phyloP scores from a whole-genome alignment of 2,329 filamentous ascomycete species.

The Aspergillus oerlinghausenensis region DNA sequence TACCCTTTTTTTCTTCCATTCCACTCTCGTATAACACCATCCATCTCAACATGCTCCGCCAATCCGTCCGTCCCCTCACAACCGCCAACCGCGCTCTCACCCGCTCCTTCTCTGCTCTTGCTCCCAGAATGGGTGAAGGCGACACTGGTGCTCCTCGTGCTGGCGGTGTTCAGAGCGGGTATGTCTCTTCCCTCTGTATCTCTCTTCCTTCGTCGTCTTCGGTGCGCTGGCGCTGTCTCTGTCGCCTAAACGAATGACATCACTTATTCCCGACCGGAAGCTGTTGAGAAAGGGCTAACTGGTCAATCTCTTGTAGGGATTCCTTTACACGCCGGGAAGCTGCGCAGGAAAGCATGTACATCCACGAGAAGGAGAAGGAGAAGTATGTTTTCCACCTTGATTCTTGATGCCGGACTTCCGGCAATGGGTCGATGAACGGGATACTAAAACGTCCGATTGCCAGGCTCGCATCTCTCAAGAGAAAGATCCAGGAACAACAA shows the following conservation, averaged over 20 bases:
- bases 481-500: conserved; percentile 69
- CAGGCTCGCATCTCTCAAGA: conserved; percentile 65
- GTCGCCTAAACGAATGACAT: conserved; percentile 15
- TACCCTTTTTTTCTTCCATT: background rate
- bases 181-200: conserved; percentile 16
- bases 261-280: background rate
- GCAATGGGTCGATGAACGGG: background rate
- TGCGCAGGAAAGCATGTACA: conserved; percentile 78
- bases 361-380: conserved; percentile 81
- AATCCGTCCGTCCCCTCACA: conserved; percentile 55
- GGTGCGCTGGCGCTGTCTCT: background rate
- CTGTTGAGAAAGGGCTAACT: background rate
- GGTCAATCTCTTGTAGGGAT: conserved; percentile 55
- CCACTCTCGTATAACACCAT: background rate
- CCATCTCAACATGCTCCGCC: conserved; percentile 60
- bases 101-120: conserved; percentile 60
- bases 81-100: conserved; percentile 49
- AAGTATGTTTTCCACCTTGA: conserved; percentile 53
- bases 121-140: conserved; percentile 62
- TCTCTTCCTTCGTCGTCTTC: background rate
- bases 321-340: conserved; percentile 89
- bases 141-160: conserved; percentile 56
- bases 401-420: background rate
- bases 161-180: conserved; percentile 35
- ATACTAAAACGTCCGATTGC: conserved; percentile 5